Conservation (phyloP, 2,329 filamentous ascomycete species). For the Epichloe festucae region DNA sequence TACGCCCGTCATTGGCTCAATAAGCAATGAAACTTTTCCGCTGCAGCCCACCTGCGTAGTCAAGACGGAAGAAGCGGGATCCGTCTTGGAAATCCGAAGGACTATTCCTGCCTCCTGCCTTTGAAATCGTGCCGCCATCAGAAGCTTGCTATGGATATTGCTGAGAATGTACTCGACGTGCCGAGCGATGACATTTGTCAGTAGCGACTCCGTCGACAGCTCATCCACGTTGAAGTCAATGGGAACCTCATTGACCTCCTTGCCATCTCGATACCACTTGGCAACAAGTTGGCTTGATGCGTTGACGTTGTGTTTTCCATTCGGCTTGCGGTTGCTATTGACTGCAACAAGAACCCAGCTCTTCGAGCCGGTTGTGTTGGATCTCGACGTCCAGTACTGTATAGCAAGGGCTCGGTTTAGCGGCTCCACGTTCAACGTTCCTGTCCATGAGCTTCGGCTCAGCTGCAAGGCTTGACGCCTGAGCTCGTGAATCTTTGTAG, state of each 20-base stretch:
- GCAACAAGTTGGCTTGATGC: conserved; percentile 43
- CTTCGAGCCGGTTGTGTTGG: conserved; percentile 44
- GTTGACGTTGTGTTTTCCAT: conserved; percentile 26
- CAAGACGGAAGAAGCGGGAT: conserved; percentile 56
- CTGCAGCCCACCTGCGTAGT: conserved; percentile 56
- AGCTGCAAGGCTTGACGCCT: conserved; percentile 64
- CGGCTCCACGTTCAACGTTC: conserved; percentile 63
- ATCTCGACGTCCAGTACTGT: conserved; percentile 73
- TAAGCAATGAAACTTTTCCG: conserved; percentile 45
- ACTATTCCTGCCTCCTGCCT: conserved; percentile 44
- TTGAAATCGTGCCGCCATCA: conserved; percentile 46
- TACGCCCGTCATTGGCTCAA: conserved; percentile 69
- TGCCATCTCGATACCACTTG: conserved; percentile 77
- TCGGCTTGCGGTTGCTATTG: conserved; percentile 45
- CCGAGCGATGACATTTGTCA: conserved; percentile 61
- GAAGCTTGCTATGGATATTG: conserved; percentile 50
- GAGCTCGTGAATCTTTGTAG: conserved; percentile 78
- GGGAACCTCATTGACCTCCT: conserved; percentile 56
- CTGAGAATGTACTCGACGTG: conserved; percentile 62
- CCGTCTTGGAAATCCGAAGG: conserved; percentile 42
- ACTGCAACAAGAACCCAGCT: conserved; percentile 88
- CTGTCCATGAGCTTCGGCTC: conserved; percentile 59
- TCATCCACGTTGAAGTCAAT: conserved; percentile 52
- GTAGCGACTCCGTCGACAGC: conserved; percentile 60
- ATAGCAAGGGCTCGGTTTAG: conserved; percentile 72